Evolutionary conservation across 2,329 filamentous ascomycete genomes (phyloP), one percentile per base, ranked within the genome.

Genomic region (Dothistroma septosporum): DNA sequence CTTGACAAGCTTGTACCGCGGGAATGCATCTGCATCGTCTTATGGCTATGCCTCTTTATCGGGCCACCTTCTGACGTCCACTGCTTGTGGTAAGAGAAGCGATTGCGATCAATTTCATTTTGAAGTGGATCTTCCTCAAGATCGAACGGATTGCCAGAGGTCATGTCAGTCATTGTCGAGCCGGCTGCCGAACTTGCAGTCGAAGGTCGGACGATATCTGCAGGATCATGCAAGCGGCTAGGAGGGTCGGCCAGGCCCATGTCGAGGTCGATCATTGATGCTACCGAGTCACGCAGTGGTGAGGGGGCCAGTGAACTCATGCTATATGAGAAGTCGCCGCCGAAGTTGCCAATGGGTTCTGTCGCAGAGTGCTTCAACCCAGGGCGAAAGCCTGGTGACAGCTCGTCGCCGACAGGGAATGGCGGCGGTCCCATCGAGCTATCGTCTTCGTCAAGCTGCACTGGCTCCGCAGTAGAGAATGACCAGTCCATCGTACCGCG

Each of bases 61-160:
- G 58, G 64, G 14, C 70, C 71, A 28, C 72, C 72, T 55, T 74
- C 73, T 9, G 71, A 74, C 31, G 67, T 68, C 66, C 71, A 74
- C 56, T 73, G 72, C 62, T 73, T 73, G 63, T 75, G 73, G 52
- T 70, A 68, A 5, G 73, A 75, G 57, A 70, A 72, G 53, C 72
- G 68, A 49, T 72, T 68, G 35, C 67, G 66, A 52, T 73, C 71
- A 9, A 64, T 53, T 9, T 69, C 70, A 14, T 64, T 67, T 52
- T 70, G 68, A 16, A 65, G 62, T n/a, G 65, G 61, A 22, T 72
- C 66, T 12, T 81, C 78, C 64, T 81, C 79, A 7, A 81, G 74
- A 65, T 81, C 79, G 64, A 82, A 82, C 0, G 79, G 79, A 58
- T 81, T 78, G 4, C 78, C 77, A 56, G 73, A 77, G 44, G 75